Evolutionary conservation across 352 stramenopile genomes (phyloP), one percentile per base, ranked within the genome.

Genomic region (Globisporangium polare): DNA sequence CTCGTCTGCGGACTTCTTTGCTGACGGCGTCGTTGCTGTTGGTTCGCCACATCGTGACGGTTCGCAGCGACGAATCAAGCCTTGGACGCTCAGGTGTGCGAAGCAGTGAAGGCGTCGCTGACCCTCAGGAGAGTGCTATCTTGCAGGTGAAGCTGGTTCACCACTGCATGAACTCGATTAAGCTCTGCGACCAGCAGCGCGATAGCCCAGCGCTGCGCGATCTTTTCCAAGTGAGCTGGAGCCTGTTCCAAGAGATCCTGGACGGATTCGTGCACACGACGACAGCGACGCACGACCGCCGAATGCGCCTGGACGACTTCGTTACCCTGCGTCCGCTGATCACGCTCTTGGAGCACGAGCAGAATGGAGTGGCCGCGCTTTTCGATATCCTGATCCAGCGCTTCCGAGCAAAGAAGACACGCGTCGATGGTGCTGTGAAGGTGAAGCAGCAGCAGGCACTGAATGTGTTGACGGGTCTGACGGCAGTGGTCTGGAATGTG

Each of bases 171-270:
- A 67, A 71, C 29, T 70, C 60, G 5, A 83, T 89, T 52, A 69
- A 67, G 47, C 49, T 73, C 8, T 87, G 75, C 22, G 71, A 88
- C 27, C 39, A 60, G 10, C 68, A 58, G 27, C n/a, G 57, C 54
- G 20, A 67, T n/a, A 33, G 43, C 46, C 37, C 22, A 12, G 26
- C 24, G 35, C 65, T 55, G 10, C 52, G 63, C 60, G 29, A 66
- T 42, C 62, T 91, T 15, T 87, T 87, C 53, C 74, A 85, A 53
- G 66, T 89, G n/a, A 87, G 79, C 56, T 89, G 77, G 77, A 77
- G 75, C 47, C 52, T 91, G 35, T 72, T 89, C 5, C 74, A 86
- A 29, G 74, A 85, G 35, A 47, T 88, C 20, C 58, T 91, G 0
- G 76, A 87, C 35, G 77, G 73, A 17, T 86, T 86, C 55, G 63